Conservation (phyloP, 208 protist genomes). For the Phytomonas sp. region DNA sequence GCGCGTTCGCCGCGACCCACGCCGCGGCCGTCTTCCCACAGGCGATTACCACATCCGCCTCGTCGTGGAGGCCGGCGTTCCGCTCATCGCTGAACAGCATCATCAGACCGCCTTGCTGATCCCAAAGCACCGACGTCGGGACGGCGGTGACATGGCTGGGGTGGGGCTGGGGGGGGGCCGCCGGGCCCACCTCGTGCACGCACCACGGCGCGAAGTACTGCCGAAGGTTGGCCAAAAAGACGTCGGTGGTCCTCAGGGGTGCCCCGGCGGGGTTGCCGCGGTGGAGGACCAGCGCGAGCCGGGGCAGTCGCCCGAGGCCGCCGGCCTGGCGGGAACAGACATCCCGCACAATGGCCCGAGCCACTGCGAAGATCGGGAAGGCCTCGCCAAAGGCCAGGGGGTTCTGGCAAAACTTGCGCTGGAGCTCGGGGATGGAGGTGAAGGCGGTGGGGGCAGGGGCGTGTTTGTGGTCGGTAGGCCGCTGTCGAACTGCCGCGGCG, state of each 20-base stretch:
- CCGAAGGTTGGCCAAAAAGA: conserved; percentile 32
- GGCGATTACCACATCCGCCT: conserved; percentile 55
- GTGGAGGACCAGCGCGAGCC: conserved; percentile 40
- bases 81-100: conserved; percentile 49
- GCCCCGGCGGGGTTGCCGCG: conserved; percentile 30
- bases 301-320: conserved; percentile 14
- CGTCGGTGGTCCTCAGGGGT: conserved; percentile 21
- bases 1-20: conserved; percentile 27
- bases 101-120: conserved; percentile 43
- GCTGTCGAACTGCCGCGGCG: conserved; percentile 10
- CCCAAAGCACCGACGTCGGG: conserved; percentile 25
- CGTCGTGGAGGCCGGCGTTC: conserved; percentile 34
- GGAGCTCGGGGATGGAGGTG: conserved; percentile 24
- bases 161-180: conserved; percentile 6
- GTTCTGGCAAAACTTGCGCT: conserved; percentile 30
- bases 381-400: conserved; percentile 34
- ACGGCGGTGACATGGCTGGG: neutral
- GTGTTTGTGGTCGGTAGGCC: neutral
- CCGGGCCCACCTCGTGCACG: conserved; percentile 25
- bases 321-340: conserved; percentile 12
- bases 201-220: conserved; percentile 46
- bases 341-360: conserved; percentile 39
- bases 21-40: conserved; percentile 46
- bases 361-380: conserved; percentile 53
- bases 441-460: neutral